Conservation (phyloP, 352 stramenopile species). For the Globisporangium carolinianum region DNA sequence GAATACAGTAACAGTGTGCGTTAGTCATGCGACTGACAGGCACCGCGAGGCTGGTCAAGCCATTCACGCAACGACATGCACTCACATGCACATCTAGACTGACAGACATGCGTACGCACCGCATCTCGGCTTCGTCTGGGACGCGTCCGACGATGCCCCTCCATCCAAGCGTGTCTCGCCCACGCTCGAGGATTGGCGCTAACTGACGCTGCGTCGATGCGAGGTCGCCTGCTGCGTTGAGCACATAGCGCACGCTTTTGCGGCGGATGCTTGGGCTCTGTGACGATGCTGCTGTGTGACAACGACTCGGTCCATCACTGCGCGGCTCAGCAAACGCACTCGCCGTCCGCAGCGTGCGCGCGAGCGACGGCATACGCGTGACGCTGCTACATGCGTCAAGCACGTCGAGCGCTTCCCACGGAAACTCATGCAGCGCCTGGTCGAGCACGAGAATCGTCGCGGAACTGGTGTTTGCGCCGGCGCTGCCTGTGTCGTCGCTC, state of each 20-base stretch:
- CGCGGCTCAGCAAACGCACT: background rate
- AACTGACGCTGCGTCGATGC: constrained; percentile 55
- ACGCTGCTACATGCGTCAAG: constrained; percentile 31
- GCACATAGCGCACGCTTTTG: constrained; percentile 41
- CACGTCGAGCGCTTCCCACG: constrained; percentile 74
- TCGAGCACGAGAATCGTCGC: constrained; percentile 64
- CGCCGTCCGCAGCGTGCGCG: constrained; percentile 39
- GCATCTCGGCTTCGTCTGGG: constrained; percentile 41
- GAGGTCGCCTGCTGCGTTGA: constrained; percentile 76
- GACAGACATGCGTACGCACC: constrained; percentile 19
- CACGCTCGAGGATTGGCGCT: constrained; percentile 39
- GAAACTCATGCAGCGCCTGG: constrained; percentile 59
- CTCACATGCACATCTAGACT: too few species aligned
- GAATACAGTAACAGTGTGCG: too few species aligned
- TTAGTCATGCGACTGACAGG: too few species aligned
- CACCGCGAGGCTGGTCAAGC: too few species aligned
- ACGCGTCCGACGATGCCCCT: constrained; percentile 37
- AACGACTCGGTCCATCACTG: too few species aligned
- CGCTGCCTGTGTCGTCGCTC: background rate
- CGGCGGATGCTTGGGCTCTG: constrained; percentile 15
- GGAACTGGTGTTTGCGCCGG: too few species aligned
- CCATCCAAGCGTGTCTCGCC: constrained; percentile 31
- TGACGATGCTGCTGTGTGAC: too few species aligned
- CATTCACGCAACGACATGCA: too few species aligned
- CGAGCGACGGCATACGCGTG: constrained; percentile 71